phyloP scores from a whole-genome alignment of 352 stramenopile species.

The Globisporangium takayamanum region DNA sequence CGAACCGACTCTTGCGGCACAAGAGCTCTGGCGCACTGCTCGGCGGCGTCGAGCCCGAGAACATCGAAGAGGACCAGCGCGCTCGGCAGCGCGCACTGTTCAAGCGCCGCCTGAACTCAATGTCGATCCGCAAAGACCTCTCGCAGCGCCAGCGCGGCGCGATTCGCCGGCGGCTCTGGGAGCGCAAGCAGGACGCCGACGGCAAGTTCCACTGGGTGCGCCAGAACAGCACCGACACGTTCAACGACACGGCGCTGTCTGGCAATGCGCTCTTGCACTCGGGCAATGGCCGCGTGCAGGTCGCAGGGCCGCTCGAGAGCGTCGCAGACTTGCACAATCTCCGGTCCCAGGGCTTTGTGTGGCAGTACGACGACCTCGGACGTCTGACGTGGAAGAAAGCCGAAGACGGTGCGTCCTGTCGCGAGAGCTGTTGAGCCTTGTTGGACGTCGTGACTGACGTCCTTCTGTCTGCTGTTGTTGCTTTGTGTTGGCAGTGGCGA shows the following conservation, averaged over 20 bases:
- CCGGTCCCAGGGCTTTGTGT: conserved; percentile 63
- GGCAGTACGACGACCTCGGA: conserved; percentile 51
- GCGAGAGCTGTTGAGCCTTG: neutral
- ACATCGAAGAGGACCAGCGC: conserved; percentile 29
- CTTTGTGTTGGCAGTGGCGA: conserved; percentile 25
- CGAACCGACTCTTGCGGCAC: conserved; percentile 25
- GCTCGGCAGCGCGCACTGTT: conserved; percentile 51
- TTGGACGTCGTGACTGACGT: neutral
- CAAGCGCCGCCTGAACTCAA: conserved; percentile 65
- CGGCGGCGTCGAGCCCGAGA: conserved; percentile 24
- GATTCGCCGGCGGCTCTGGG: conserved; percentile 57
- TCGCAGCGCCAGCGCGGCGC: conserved; percentile 63
- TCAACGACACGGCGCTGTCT: conserved; percentile 12
- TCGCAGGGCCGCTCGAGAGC: conserved; percentile 23
- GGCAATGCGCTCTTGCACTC: conserved; percentile 16
- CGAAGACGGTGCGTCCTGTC: conserved; percentile 26
- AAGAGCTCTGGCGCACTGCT: conserved; percentile 56
- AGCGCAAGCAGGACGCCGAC: conserved; percentile 45
- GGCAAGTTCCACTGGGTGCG: conserved; percentile 74
- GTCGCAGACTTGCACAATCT: conserved; percentile 54
- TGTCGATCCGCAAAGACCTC: conserved; percentile 50
- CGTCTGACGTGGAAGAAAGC: conserved; percentile 50
- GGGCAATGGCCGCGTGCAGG: conserved; percentile 24
- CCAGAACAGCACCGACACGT: conserved; percentile 45
- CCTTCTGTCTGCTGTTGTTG: neutral